A percentile compares a stretch with the other conserved stretches of the same genome.
Conservation (phyloP, 306 rosid species). For the Cajanus cajan region DNA sequence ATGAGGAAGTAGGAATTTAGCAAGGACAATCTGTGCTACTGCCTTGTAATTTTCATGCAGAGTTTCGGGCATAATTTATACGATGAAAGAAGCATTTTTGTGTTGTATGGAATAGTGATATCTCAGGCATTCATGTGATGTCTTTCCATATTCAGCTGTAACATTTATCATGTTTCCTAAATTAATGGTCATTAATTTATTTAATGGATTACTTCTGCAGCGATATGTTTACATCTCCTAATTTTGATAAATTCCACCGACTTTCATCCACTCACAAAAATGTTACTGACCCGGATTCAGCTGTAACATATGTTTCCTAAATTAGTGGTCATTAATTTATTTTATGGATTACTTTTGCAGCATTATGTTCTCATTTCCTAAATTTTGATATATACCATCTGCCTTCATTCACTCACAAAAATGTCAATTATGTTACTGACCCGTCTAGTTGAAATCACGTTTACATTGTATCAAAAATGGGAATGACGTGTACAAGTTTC, state of each 20-base stretch:
- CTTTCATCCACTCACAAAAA: not conserved
- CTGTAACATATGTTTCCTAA: conserved; percentile 30
- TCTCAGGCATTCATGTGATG: conserved; percentile 6
- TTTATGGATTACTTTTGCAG: not conserved
- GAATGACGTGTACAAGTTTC: not conserved
- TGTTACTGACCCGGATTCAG: conserved; percentile 1
- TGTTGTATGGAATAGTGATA: conserved; percentile 17
- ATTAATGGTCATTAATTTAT: conserved; percentile 34
- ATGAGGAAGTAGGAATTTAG: conserved; percentile 31
- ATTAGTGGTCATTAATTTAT: conserved; percentile 34
- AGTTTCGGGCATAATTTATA: conserved; percentile 36
- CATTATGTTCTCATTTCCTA: not conserved
- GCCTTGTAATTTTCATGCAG: conserved; percentile 30
- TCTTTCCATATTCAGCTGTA: conserved; percentile 36
- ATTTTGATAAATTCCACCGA: not conserved
- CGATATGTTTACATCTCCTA: not conserved
- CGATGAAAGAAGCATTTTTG: conserved; percentile 30
- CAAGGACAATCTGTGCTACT: conserved; percentile 23
- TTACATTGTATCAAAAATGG: not conserved
- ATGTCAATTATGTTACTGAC: not conserved
- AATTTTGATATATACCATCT: not conserved
- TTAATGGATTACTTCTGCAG: not conserved
- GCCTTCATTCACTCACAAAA: not conserved
- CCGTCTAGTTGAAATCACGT: not conserved
- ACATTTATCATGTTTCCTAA: conserved; percentile 20